These are phyloP conservation scores for Globisporangium paroecandrum DNA, from an alignment of 352 stramenopile genomes.

Conservation along the genomic window DNA sequence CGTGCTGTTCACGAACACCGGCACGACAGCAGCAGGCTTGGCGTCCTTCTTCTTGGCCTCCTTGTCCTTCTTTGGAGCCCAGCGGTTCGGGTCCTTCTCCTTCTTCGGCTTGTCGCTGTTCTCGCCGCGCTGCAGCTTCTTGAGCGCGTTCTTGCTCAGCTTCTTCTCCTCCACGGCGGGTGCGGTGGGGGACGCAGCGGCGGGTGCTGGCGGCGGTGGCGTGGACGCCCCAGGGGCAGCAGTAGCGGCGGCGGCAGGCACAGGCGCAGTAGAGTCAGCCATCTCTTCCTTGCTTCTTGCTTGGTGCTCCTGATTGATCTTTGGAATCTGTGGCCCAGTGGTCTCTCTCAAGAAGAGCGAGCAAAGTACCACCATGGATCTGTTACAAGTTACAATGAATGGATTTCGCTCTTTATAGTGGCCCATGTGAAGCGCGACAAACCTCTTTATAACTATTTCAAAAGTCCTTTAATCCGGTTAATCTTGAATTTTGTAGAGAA, in stretches of 20 bases:
- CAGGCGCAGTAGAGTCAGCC: slow-evolving; percentile 12
- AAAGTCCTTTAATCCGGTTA: background rate
- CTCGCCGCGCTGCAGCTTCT: slow-evolving; percentile 89
- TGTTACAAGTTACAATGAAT: background rate
- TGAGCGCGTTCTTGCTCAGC: slow-evolving; percentile 95
- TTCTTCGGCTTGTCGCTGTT: slow-evolving; percentile 91
- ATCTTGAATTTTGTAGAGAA: background rate
- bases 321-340: slow-evolving; percentile 8
- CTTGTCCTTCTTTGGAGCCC: slow-evolving; percentile 85
- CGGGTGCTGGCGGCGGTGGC: slow-evolving; percentile 14
- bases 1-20: slow-evolving; percentile 90
- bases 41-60: slow-evolving; percentile 79
- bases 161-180: slow-evolving; percentile 46
- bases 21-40: slow-evolving; percentile 26
- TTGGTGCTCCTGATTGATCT: background rate
- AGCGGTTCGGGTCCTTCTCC: slow-evolving; percentile 94
- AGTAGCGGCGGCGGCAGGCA: background rate
- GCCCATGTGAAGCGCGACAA: background rate
- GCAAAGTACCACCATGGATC: background rate
- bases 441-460: background rate
- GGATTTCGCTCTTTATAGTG: background rate
- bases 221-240: slow-evolving; percentile 8
- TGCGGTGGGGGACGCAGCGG: background rate
- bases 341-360: background rate
- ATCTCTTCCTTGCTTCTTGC: slow-evolving; percentile 10